Percentiles rank a stretch among this genome's conserved stretches.
Evolutionary conservation across 208 protist species (phyloP).

Genomic region (Crithidia sp.): DNA sequence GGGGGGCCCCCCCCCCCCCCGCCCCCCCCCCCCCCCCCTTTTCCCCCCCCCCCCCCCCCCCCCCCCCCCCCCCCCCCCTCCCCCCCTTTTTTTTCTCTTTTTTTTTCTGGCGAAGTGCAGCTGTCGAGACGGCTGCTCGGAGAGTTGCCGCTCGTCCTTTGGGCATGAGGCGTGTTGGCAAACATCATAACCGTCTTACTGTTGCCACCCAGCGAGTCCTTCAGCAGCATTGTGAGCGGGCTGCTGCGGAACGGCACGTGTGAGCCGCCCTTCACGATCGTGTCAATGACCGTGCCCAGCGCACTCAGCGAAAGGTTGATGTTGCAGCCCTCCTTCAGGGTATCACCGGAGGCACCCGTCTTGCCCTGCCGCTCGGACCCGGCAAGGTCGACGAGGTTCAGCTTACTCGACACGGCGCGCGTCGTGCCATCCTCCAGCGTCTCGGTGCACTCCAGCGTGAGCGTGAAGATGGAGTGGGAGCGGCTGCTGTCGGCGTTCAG

Average conservation of each 20-base stretch:
- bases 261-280: slow-evolving; percentile 84
- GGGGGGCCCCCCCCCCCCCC: too few species aligned
- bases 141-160: too few species aligned
- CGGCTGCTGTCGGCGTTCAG: slow-evolving; percentile 91
- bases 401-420: slow-evolving; percentile 79
- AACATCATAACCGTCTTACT: slow-evolving; percentile 93
- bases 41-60: too few species aligned
- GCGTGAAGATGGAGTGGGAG: slow-evolving; percentile 92
- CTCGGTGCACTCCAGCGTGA: slow-evolving; percentile 82
- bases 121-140: slow-evolving; percentile 90
- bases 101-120: slow-evolving; percentile 91
- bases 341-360: slow-evolving; percentile 91
- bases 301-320: slow-evolving; percentile 94
- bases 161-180: too few species aligned
- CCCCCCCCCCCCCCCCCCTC: too few species aligned
- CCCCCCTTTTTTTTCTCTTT: too few species aligned
- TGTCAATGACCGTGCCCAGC: slow-evolving; percentile 92
- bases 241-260: slow-evolving; percentile 90
- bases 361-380: slow-evolving; percentile 91
- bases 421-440: slow-evolving; percentile 77
- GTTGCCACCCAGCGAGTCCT: slow-evolving; percentile 91
- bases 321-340: slow-evolving; percentile 93
- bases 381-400: slow-evolving; percentile 94
- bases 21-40: too few species aligned
- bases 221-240: slow-evolving; percentile 89